These are phyloP conservation scores for Schizophyllum amplum DNA, from an alignment of 1,284 basidiomycete genomes.

Conservation along the genomic window DNA sequence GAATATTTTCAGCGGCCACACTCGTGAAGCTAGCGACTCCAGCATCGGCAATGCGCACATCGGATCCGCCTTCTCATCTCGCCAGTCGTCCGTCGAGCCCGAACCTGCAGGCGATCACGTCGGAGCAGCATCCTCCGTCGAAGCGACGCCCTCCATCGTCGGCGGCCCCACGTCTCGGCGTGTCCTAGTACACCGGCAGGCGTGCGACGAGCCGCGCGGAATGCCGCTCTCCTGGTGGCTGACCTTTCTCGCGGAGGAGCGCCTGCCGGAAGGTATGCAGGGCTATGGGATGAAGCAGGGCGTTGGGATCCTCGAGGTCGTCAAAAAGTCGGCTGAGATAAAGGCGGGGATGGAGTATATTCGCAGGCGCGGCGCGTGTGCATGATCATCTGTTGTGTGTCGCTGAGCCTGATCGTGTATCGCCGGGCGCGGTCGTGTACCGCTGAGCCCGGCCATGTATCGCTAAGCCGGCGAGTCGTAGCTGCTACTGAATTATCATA, in stretches of 20 bases:
- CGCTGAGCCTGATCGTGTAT: not conserved
- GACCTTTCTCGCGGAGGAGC: constrained; percentile 44
- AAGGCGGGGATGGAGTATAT: constrained; percentile 10
- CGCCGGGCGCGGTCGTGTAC: not conserved
- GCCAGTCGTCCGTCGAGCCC: not conserved
- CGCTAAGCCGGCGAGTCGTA: not conserved
- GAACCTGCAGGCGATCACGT: not conserved
- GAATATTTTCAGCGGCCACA: too few relatives aligned
- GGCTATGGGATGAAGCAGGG: constrained; percentile 23
- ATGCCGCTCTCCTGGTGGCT: constrained; percentile 26
- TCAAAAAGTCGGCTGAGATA: constrained; percentile 6
- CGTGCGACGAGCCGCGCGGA: constrained; percentile 13
- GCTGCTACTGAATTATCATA: too few relatives aligned
- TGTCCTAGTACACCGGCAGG: not conserved
- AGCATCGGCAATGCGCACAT: not conserved
- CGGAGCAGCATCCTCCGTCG: too few relatives aligned
- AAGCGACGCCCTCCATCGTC: not conserved
- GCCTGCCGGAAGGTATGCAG: constrained; percentile 38
- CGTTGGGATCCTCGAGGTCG: constrained; percentile 2
- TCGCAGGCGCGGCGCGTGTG: not conserved
- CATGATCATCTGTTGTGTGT: not conserved
- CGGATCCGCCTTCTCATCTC: not conserved
- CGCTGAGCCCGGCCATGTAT: not conserved
- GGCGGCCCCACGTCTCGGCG: not conserved
- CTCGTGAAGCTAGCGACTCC: not conserved